These are phyloP conservation scores for Flaveria ramosissima DNA, from an alignment of 129 eudicot genomes.

Conservation along the genomic window DNA sequence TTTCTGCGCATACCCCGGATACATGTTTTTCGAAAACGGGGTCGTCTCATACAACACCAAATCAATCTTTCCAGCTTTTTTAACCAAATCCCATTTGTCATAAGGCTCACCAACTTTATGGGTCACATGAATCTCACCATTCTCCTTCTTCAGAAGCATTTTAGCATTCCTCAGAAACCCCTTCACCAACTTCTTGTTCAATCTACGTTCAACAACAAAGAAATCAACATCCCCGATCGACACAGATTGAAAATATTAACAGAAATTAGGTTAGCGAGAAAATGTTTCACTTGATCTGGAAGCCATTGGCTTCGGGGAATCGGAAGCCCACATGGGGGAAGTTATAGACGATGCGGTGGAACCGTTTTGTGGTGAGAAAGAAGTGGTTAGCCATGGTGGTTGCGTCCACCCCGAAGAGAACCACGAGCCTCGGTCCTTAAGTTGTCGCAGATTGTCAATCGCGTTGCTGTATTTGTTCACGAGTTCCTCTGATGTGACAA, in stretches of 20 bases:
- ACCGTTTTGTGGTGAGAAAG: constrained; percentile 50
- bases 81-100: constrained; percentile 49
- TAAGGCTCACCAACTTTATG: constrained; percentile 50
- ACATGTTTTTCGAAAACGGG: constrained; percentile 38
- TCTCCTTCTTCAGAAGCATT: constrained; percentile 39
- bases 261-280: too few relatives aligned
- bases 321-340: constrained; percentile 52
- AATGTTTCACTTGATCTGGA: constrained; percentile 40
- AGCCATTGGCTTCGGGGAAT: constrained; percentile 43
- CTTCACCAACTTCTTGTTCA: constrained; percentile 47
- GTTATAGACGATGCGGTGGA: constrained; percentile 47
- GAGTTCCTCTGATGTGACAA: constrained; percentile 28
- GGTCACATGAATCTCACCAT: constrained; percentile 47
- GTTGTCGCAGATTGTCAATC: constrained; percentile 27
- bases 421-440: constrained; percentile 41
- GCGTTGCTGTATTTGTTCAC: constrained; percentile 42
- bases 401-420: constrained; percentile 45
- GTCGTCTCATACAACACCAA: constrained; percentile 29
- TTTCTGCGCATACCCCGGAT: constrained; percentile 47
- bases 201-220: not conserved
- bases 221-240: not conserved
- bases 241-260: not conserved
- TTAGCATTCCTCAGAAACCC: constrained; percentile 49
- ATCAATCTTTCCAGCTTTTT: constrained; percentile 46
- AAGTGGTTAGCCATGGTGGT: constrained; percentile 44